Evolutionary conservation across 2,329 filamentous ascomycete genomes (phyloP).

Genomic region (Aspergillus ochraceoroseus): DNA sequence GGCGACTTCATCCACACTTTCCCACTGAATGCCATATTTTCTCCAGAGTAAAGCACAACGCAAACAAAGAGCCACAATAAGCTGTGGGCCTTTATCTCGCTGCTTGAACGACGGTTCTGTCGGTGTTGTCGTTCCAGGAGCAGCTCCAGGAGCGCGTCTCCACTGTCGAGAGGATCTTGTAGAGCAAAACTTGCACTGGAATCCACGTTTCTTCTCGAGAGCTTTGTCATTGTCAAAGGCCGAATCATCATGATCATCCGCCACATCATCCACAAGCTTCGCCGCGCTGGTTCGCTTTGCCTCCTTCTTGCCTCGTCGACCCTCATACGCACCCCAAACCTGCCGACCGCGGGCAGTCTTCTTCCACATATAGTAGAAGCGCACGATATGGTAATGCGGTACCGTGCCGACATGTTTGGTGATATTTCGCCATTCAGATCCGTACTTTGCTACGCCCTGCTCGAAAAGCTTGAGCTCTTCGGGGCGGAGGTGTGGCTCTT

Average conservation of each 20-base stretch:
- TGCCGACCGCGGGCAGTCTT: slow-evolving; percentile 80
- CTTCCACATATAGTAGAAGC: slow-evolving; percentile 98
- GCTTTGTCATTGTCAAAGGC: slow-evolving; percentile 92
- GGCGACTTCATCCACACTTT: slow-evolving; percentile 82
- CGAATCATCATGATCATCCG: slow-evolving; percentile 88
- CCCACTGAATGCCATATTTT: slow-evolving; percentile 92
- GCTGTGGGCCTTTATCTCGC: slow-evolving; percentile 72
- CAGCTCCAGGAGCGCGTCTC: slow-evolving; percentile 77
- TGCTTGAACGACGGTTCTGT: slow-evolving; percentile 61
- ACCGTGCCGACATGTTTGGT: slow-evolving; percentile 77
- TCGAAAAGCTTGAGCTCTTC: slow-evolving; percentile 86
- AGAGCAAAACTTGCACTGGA: slow-evolving; percentile 90
- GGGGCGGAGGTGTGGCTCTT: slow-evolving; percentile 74
- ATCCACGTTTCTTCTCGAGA: slow-evolving; percentile 68
- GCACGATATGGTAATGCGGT: slow-evolving; percentile 72
- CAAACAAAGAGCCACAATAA: slow-evolving; percentile 77
- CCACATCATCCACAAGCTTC: slow-evolving; percentile 86
- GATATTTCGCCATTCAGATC: slow-evolving; percentile 80
- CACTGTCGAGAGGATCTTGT: slow-evolving; percentile 79
- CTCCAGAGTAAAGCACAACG: slow-evolving; percentile 92
- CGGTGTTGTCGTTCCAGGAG: slow-evolving; percentile 64
- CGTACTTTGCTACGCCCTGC: slow-evolving; percentile 81
- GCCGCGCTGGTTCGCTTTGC: slow-evolving; percentile 60
- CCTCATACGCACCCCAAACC: slow-evolving; percentile 84
- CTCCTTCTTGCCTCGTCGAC: slow-evolving; percentile 85